These are phyloP conservation scores for Acorus calamus DNA, from an alignment of 106 monocot genomes.

Conservation along the genomic window DNA sequence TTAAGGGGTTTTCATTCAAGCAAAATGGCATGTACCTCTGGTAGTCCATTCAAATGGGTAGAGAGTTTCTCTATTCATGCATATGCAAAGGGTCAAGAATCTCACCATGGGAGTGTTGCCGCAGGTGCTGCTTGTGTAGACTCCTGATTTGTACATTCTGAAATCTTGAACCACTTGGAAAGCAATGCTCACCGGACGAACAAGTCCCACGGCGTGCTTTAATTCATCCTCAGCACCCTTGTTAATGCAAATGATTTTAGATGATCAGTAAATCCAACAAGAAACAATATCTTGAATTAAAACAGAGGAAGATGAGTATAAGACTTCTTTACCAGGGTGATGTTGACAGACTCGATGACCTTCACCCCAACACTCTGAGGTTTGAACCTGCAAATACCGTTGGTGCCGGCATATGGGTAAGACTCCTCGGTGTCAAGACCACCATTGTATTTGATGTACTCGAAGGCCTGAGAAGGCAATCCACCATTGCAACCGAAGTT, in stretches of 20 bases:
- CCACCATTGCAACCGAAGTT: slow-evolving; percentile 83
- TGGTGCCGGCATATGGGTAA: slow-evolving; percentile 71
- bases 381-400: slow-evolving; percentile 56
- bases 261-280: neutral
- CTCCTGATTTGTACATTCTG: slow-evolving; percentile 68
- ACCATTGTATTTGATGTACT: slow-evolving; percentile 82
- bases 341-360: slow-evolving; percentile 62
- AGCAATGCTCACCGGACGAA: slow-evolving; percentile 91
- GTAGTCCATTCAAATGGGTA: neutral
- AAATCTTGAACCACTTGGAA: slow-evolving; percentile 68
- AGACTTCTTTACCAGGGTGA: slow-evolving; percentile 12
- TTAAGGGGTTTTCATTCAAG: no score
- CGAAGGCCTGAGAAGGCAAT: slow-evolving; percentile 76
- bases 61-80: neutral
- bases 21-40: no score
- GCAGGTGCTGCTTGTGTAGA: slow-evolving; percentile 67
- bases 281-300: neutral
- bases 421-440: slow-evolving; percentile 81
- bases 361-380: slow-evolving; percentile 51
- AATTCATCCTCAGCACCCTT: slow-evolving; percentile 90
- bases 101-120: slow-evolving; percentile 62
- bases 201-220: slow-evolving; percentile 76
- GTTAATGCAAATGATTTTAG: neutral
- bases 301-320: neutral
- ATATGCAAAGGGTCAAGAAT: neutral